A percentile compares a stretch with the other conserved stretches of the same genome.
Conservation (phyloP, 768 basidiomycete genomes). For the Ephemerocybe angulata region DNA sequence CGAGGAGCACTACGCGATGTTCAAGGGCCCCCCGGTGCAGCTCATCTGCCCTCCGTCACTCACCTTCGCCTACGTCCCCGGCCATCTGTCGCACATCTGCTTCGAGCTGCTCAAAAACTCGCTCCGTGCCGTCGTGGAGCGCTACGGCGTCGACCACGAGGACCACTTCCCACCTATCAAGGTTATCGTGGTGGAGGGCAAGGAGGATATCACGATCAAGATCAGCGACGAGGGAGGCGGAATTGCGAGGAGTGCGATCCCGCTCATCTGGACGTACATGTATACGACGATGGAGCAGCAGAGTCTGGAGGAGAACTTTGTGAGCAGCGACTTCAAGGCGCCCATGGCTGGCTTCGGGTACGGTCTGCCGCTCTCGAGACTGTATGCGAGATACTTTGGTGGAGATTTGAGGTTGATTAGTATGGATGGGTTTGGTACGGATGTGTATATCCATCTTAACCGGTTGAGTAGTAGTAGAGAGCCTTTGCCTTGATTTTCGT, state of each 20-base stretch:
- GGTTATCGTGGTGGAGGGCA: conserved; percentile 92
- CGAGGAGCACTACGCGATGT: conserved; percentile 94
- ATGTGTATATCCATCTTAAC: conserved; percentile 91
- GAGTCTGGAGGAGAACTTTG: conserved; percentile 72
- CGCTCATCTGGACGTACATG: conserved; percentile 99
- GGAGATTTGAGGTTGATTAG: conserved; percentile 90
- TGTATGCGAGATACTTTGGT: conserved; percentile 96
- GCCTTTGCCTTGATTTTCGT: conserved; percentile 67
- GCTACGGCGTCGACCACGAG: conserved; percentile 79
- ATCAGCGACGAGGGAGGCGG: conserved; percentile 97
- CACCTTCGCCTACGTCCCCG: conserved; percentile 92
- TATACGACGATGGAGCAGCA: conserved; percentile 82
- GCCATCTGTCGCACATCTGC: conserved; percentile 92
- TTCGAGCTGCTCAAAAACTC: conserved; percentile 99
- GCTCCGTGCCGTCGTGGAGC: conserved; percentile 92
- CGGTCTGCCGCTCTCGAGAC: conserved; percentile 84
- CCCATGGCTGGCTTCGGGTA: conserved; percentile 98
- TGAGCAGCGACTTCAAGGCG: conserved; percentile 88
- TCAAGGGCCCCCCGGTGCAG: conserved; percentile 93
- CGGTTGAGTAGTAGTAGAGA: conserved; percentile 78
- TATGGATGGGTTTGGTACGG: conserved; percentile 96
- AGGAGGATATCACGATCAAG: conserved; percentile 98
- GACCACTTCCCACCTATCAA: conserved; percentile 85
- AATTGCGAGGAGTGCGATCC: conserved; percentile 83
- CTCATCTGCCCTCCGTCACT: conserved; percentile 89